Evolutionary conservation across 805 yeast genomes (phyloP).

Genomic region (Ogataea nonfermentans): DNA sequence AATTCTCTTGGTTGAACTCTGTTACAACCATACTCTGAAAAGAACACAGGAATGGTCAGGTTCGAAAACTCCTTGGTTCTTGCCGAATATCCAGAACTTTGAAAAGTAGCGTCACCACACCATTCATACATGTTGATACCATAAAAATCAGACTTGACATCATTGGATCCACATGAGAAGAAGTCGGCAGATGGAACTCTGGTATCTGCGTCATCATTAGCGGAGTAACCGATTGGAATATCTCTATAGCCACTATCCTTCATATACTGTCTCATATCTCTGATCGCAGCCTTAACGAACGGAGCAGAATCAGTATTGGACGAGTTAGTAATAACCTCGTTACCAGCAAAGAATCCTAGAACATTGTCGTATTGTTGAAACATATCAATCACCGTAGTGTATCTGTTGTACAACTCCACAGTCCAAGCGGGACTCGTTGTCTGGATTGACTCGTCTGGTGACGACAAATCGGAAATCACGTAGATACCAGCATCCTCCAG

Average conservation of each 20-base stretch:
- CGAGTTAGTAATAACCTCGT: slow-evolving; percentile 86
- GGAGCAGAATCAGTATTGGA: slow-evolving; percentile 89
- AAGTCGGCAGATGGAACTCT: slow-evolving; percentile 78
- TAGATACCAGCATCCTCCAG: slow-evolving; percentile 86
- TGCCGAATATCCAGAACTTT: slow-evolving; percentile 62
- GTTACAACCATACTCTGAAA: slow-evolving; percentile 90
- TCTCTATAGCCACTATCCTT: slow-evolving; percentile 59
- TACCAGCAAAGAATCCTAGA: slow-evolving; percentile 95
- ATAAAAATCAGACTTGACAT: slow-evolving; percentile 69
- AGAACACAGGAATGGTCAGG: slow-evolving; percentile 76
- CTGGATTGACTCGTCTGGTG: slow-evolving; percentile 75
- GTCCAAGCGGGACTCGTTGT: slow-evolving; percentile 81
- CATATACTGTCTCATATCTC: slow-evolving; percentile 83
- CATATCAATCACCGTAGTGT: slow-evolving; percentile 77
- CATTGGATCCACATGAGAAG: slow-evolving; percentile 76
- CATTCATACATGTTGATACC: slow-evolving; percentile 88
- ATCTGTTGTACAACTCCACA: slow-evolving; percentile 66
- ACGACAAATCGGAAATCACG: slow-evolving; percentile 84
- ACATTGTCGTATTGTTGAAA: slow-evolving; percentile 76
- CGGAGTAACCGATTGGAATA: slow-evolving; percentile 93
- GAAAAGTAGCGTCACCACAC: slow-evolving; percentile 69
- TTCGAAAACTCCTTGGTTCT: slow-evolving; percentile 72
- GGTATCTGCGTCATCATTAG: slow-evolving; percentile 83
- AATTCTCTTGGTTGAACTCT: slow-evolving; percentile 69
- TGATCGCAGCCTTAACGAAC: slow-evolving; percentile 91